Evolutionary conservation across 208 protist species (phyloP), one percentile per base, ranked within the genome.

Genomic region (Cochliopodium minus): DNA sequence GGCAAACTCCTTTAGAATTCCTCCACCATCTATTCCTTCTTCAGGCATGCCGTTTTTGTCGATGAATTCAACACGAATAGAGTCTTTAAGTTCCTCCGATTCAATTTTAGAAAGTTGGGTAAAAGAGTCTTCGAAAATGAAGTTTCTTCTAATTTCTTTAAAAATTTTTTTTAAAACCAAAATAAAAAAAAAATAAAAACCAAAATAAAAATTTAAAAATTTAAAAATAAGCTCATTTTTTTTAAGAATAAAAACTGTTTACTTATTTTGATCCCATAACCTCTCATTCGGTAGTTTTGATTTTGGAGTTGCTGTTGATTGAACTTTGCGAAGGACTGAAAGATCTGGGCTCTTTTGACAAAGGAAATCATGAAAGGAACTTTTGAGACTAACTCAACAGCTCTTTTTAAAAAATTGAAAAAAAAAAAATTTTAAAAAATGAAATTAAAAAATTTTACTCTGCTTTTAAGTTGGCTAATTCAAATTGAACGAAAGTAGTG

Each of bases 1-100:
- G 34, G 90, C 69, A 47, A 85, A 86, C 61, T 92, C 84, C 23
- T 82, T 84, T 59, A 88, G 88, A 28, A 90, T 80, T 29, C 86
- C 86, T 11, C 78, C 69, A 39, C 86, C 86, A 39, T 67, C 62
- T 60, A 87, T 86, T 54, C 86, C 86, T 9, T 69, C 70, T 67
- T 92, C 84, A 29, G 29, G 64, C 61, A 62, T 69, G 55, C 45
- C 67, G 52, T 59, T 50, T 62, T 39, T 52, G 47, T 54, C 82
- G 77, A 63, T 79, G 75, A 58, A 87, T 73, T 56, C 52, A 26
- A 55, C 74, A 64, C 70, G 78, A 63, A 48, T 23, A 34, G 26
- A 70, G 60, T 34, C 48, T 45, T 59, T 65, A 70, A 64, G 72
- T 62, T 29, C 70, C 69, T 51, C 63, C 40, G 56, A 67, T 61